Base-by-base conservation (phyloP, 805 yeast genomes). In the Grigorovia transvaalensis region DNA sequence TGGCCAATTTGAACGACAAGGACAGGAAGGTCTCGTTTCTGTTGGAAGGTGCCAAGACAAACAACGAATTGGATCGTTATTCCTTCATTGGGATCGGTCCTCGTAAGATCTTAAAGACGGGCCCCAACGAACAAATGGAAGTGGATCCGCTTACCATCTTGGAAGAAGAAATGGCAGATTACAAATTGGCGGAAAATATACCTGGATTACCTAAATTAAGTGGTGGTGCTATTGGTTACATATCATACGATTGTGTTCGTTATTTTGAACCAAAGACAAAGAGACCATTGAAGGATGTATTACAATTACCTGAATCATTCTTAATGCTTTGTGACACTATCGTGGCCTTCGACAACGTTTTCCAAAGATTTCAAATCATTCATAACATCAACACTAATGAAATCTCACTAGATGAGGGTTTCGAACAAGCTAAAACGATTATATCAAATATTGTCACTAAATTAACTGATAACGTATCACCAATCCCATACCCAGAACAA, bases 141-240 rank as follows among this genome's bases (percentile, higher is more conserved):
- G 80, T 80, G 27, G 99, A 93, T 68, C 99, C 99, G 1, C 74
- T 93, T 54, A 66, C 70, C 2, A 63, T 85, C 3, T 74, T 93
- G 56, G 96, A 93, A 65, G 57, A 78, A 45, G 96, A 91, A 65
- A 74, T 93, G 71, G 68, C 72, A 9, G 68, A 74, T 44, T 79
- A 77, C 61, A 78, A 74, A 51, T 88, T 87, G 62, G 88, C 90
- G 1, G 81, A 79, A 59, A 67, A 68, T 45, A 71, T 88, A 49
- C 95, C 95, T 0, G 95, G 95, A 44, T 72, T 90, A 48, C 88
- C 96, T 13, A 79, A 77, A 56, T 72, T 89, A 53, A 83, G 90
- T 59, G 99, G 99, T 53, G 99, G 99, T 56, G 98, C 98, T 6
- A 78, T 91, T 51, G 99, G 99, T 1, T 93, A 89, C 65, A 82